Evolutionary conservation across 352 stramenopile species (phyloP), one percentile per base, ranked within the genome.

Genomic region (Phytophthora cryptogea): DNA sequence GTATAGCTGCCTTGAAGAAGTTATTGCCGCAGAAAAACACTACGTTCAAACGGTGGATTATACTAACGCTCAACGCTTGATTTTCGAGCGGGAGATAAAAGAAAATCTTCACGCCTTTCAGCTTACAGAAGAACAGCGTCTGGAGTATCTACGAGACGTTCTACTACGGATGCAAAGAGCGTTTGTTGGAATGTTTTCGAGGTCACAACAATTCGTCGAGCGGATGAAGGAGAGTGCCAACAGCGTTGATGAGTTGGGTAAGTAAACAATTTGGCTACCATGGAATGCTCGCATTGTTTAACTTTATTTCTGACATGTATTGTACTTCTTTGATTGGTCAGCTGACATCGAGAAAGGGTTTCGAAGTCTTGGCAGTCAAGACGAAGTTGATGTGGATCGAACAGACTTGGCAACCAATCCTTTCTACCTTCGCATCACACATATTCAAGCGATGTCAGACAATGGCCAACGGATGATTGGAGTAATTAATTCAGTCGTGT

Each of bases 91-190:
- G 16, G 80, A 91, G 56, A 82, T 87, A 35, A 83, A 83, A 36
- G 85, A 92, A 27, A 94, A 94, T 33, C 48, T 94, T 8, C 68
- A 82, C 17, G 85, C 81, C 3, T 90, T 94, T 54, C 83, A 94
- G 53, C 67, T 94, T 6, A 94, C 85, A 27, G 85, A 94, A 64
- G 85, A 94, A 44, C 85, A 92, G 47, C 79, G 85, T 3, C 69
- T 94, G 1, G 85, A 91, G 36, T 94, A 91, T 40, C 59, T 94
- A 14, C 87, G 87, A 43, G 81, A 92, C 61, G 46, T 94, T 23
- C 52, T 94, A 6, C 30, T 89, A n/a, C 80, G 83, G 3, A 75
- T 82, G 51, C 73, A 91, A 62, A 86, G 83, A 28, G 67, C 75
- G 6, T 76, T 88, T 39, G 53, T 82, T 9, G 66, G 50, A 9